Conservation (phyloP, 1,284 basidiomycete genomes). For the Cutaneotrichosporon cyanovorans region DNA sequence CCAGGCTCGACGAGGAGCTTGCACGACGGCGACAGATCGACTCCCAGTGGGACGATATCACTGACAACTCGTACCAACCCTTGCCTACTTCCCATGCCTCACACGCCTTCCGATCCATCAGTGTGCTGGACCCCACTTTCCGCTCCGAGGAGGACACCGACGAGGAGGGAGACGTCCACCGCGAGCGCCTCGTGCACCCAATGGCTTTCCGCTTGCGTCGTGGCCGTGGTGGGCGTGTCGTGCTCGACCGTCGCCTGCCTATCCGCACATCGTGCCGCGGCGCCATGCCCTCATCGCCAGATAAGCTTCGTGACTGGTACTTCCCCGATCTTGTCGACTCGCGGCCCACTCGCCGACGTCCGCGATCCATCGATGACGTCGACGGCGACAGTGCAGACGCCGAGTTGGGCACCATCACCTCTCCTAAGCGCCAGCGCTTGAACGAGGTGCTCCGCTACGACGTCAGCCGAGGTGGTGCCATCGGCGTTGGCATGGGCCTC, state of each 20-base stretch:
- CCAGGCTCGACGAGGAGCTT: constrained; percentile 62
- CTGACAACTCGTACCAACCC: constrained; percentile 70
- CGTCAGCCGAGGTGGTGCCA: constrained; percentile 31
- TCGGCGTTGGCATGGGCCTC: constrained; percentile 45
- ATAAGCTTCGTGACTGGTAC: constrained; percentile 25
- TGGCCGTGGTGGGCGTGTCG: constrained; percentile 72
- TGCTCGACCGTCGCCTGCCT: constrained; percentile 63
- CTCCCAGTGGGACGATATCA: constrained; percentile 73
- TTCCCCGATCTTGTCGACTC: constrained; percentile 26
- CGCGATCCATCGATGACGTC: constrained; percentile 33
- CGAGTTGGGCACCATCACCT: constrained; percentile 5
- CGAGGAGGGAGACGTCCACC: constrained; percentile 23
- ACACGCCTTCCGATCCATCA: constrained; percentile 42
- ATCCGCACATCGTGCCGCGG: constrained; percentile 21
- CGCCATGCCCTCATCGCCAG: constrained; percentile 19
- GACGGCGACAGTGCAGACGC: constrained; percentile 13
- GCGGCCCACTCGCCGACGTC: constrained; percentile 16
- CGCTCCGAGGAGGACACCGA: constrained; percentile 20
- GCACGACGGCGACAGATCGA: constrained; percentile 57
- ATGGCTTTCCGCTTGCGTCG: constrained; percentile 60
- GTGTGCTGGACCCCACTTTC: constrained; percentile 37
- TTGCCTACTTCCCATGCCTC: constrained; percentile 47
- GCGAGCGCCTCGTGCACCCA: constrained; percentile 20
- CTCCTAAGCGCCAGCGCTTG: constrained; percentile 24
- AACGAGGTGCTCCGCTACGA: constrained; percentile 44